Evolutionary conservation across 129 eudicot species (phyloP), one percentile per base, ranked within the genome.

Genomic region (Artemisia annua): DNA sequence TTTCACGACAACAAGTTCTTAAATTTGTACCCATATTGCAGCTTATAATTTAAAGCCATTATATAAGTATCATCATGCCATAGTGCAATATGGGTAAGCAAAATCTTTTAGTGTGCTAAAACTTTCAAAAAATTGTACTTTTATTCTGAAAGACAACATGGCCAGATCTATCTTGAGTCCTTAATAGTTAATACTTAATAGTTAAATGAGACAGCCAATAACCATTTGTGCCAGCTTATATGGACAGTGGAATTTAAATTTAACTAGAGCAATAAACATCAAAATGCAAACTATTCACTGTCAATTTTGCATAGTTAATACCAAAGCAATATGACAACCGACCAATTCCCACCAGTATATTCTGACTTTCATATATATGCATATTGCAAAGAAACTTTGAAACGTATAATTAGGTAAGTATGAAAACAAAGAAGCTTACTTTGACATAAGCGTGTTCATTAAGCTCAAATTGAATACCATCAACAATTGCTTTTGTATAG

Each of bases 401-500:
- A 48, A 39, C 3, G 28, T 13, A 55, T 11, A 9, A 7, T 0
- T 10, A 28, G 46, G 10, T 39, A 57, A 26, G 30, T 10, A 46
- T 7, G 43, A 18, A 65, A 24, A 16, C 12, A 39, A 72, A 22
- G 61, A 66, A 60, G 80, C 63, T 78, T 32, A 88, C 95, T 61
- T 85, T 64, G 55, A 88, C 77, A 58, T 59, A 88, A 4, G 84
- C 83, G 35, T 81, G 74, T 17, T 88, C 95, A 35, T 55, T 18
- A 1, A 88, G 87, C 62, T 85, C 32, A 32, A 68, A 75, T 11
- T 9, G 43, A 53, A 78, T 26, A 11, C 91, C 95, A 81, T 88
- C 95, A 60, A 85, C 88, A 26, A 73, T 26, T 16, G 90, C 90
- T 68, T 83, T 68, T 1, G 76, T 62, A 30, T 71, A 88, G 58